phyloP scores from a whole-genome alignment of 208 protist species.

The Giardia duodenalis region DNA sequence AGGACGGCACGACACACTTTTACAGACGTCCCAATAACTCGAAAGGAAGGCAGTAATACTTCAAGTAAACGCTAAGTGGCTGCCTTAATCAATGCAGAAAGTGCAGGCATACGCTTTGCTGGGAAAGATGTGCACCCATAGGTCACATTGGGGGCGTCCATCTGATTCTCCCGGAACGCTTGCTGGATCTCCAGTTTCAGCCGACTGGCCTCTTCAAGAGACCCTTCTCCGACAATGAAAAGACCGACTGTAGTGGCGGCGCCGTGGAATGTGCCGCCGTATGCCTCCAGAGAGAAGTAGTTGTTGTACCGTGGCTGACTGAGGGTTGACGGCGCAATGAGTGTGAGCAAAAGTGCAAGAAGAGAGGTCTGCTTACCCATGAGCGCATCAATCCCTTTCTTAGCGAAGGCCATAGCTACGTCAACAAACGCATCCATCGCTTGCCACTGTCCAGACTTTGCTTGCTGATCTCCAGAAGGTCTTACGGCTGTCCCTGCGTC shows the following conservation, averaged over 20 bases:
- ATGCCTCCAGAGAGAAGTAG: neutral
- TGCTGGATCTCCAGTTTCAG: neutral
- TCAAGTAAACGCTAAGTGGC: too few relatives aligned
- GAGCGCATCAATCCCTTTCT: neutral
- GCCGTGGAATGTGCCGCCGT: neutral
- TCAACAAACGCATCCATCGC: too few relatives aligned
- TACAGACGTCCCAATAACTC: too few relatives aligned
- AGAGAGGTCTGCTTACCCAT: neutral
- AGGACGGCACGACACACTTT: neutral
- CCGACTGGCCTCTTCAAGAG: neutral
- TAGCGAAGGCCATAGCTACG: neutral
- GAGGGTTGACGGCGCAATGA: neutral
- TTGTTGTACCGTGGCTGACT: neutral
- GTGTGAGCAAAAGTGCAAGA: neutral
- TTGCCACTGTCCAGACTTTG: too few relatives aligned
- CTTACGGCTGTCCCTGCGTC: too few relatives aligned
- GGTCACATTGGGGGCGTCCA: neutral
- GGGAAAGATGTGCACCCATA: neutral
- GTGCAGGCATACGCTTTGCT: too few relatives aligned
- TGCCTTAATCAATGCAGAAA: too few relatives aligned
- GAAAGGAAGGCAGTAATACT: too few relatives aligned
- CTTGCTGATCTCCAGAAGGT: too few relatives aligned
- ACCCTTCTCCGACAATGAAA: neutral
- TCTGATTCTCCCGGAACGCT: neutral
- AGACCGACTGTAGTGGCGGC: neutral